These are phyloP conservation scores for Mycena indigotica DNA, from an alignment of 768 basidiomycete species.

Conservation along the genomic window DNA sequence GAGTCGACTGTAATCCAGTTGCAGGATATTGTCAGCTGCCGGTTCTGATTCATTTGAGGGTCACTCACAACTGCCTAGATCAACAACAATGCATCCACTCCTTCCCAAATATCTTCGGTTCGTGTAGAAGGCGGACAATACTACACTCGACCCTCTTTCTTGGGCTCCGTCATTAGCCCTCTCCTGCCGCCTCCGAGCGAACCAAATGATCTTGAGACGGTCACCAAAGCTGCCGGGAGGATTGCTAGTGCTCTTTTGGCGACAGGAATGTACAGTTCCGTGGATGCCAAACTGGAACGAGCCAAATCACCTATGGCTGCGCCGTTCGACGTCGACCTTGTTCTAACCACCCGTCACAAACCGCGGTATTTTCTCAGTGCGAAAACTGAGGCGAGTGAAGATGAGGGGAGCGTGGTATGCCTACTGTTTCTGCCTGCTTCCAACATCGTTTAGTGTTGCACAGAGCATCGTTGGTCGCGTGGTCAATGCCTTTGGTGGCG, in stretches of 20 bases:
- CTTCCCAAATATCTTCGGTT: constrained; percentile 71
- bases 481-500: constrained; percentile 89
- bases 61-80: constrained; percentile 47
- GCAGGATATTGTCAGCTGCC: constrained; percentile 57
- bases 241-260: constrained; percentile 67
- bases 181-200: constrained; percentile 37
- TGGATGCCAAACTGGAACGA: constrained; percentile 65
- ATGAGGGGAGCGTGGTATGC: constrained; percentile 90
- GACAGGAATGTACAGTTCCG: constrained; percentile 75
- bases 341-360: constrained; percentile 76
- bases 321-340: constrained; percentile 72
- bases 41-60: neutral
- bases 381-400: constrained; percentile 89
- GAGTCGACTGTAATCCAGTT: constrained; percentile 67
- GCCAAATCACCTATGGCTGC: constrained; percentile 55
- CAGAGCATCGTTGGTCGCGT: constrained; percentile 79
- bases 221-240: constrained; percentile 68
- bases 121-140: constrained; percentile 74
- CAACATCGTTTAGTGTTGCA: neutral
- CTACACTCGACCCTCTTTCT: constrained; percentile 78
- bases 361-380: constrained; percentile 78
- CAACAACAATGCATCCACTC: constrained; percentile 63
- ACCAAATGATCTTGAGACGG: constrained; percentile 54
- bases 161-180: constrained; percentile 77
- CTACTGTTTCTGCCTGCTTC: neutral